Conservation (phyloP, 192 early-diverging fungal genomes). For the Coemansia sp. region DNA sequence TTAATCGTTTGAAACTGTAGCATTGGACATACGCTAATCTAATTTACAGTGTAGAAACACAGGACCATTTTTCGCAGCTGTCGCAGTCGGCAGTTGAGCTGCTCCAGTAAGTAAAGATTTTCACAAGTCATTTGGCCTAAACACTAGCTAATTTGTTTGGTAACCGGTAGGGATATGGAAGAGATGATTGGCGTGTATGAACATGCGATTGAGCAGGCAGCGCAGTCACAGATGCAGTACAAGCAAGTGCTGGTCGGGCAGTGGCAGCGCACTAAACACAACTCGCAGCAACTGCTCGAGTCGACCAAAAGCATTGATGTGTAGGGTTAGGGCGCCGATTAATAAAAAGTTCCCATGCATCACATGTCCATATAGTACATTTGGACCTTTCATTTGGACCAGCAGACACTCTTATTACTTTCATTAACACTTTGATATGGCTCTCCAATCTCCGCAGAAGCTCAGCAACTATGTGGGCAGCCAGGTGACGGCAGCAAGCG, state of each 20-base stretch:
- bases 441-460: background rate
- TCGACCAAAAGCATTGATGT: constrained; percentile 3
- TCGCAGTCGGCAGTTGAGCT: background rate
- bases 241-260: constrained; percentile 8
- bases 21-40: background rate
- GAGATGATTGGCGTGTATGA: constrained; percentile 18
- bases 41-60: background rate
- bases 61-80: background rate
- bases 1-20: too few species aligned
- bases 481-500: constrained; percentile 5
- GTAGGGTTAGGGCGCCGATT: too few species aligned
- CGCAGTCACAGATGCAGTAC: background rate
- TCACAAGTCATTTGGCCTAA: background rate
- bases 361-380: background rate
- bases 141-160: background rate
- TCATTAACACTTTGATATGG: background rate
- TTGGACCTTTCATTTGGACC: background rate
- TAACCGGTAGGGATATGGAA: constrained; percentile 32
- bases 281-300: constrained; percentile 13
- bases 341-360: background rate
- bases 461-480: constrained; percentile 46
- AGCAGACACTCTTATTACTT: background rate
- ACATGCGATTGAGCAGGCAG: constrained; percentile 7
- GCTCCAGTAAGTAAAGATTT: background rate
- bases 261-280: constrained; percentile 15